Percentiles rank a stretch among this genome's conserved stretches.
Conservation (phyloP, 176 grass and related monocot species). For the Eleusine coracana region DNA sequence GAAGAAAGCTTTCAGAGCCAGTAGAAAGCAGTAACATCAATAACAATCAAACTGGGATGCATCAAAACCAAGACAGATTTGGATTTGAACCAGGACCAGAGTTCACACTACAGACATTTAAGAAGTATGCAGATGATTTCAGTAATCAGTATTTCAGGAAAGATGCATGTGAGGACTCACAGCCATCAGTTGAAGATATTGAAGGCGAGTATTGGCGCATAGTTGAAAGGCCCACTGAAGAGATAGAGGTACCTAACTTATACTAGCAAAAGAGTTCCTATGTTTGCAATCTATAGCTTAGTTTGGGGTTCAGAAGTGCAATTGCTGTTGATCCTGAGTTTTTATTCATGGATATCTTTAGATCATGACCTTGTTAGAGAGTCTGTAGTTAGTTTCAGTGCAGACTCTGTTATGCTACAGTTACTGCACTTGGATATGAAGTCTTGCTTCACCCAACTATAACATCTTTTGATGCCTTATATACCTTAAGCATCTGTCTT, state of each 20-base stretch:
- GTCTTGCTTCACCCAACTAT: not conserved
- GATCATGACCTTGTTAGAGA: slow-evolving; percentile 2
- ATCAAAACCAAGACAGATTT: slow-evolving; percentile 71
- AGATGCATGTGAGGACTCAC: slow-evolving; percentile 41
- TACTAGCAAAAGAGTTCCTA: slow-evolving; percentile 13
- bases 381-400: slow-evolving; percentile 29
- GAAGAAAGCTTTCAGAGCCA: slow-evolving; percentile 60
- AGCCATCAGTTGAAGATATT: slow-evolving; percentile 68
- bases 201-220: slow-evolving; percentile 96
- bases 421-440: not conserved
- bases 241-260: slow-evolving; percentile 71
- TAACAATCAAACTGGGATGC: slow-evolving; percentile 36
- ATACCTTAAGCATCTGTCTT: not conserved
- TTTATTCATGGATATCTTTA: not conserved
- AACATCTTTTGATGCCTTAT: not conserved
- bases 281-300: not conserved
- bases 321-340: not conserved
- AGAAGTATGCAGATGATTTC: slow-evolving; percentile 92
- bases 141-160: slow-evolving; percentile 75
- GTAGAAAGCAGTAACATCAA: slow-evolving; percentile 42
- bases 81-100: slow-evolving; percentile 93
- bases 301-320: slow-evolving; percentile 1
- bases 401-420: not conserved
- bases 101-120: slow-evolving; percentile 76
- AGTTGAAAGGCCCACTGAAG: slow-evolving; percentile 83